Evolutionary conservation across 805 yeast species (phyloP), one percentile per base, ranked within the genome.

Genomic region (Suhomyces faveliae): DNA sequence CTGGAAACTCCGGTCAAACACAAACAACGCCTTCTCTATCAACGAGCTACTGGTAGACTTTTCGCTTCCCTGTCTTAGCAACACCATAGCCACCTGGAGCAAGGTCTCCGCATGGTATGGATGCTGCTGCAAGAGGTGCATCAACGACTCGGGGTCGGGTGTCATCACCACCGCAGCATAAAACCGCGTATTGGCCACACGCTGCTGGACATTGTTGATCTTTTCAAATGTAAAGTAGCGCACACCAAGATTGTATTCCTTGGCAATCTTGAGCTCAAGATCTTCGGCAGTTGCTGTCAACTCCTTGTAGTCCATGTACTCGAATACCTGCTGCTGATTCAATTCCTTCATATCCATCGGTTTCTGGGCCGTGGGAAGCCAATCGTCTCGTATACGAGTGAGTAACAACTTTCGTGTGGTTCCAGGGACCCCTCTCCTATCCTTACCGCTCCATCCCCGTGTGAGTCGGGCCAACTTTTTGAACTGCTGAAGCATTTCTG

Each of bases 361-460:
- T 51, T 82, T 84, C 47, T 76, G 73, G 22, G 77, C 67, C 0
- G 88, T 80, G 1, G 96, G 96, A 6, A 87, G 60, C 88, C 91
- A 88, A 60, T 87, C 91, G 50, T 86, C 90, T 60, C 86, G 78
- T 40, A 89, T 81, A 57, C 84, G 83, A 0, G 95, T 83, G 51
- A 89, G 69, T 10, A 78, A 70, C 42, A 89, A 67, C 55, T 86
- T 85, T 52, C 89, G 75, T 0, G 81, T 66, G 0, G 88, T 80
- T 22, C 92, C 92, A 0, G 96, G 96, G 2, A 87, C 79, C 5
- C 81, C 69, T 42, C 85, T 67, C 51, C 84, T 80, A 58, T 88
- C 95, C 52, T 80, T 78, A 0, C 96, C 96, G 40, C 89, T 86
- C 96, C 96, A 89, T 20, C 89, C 90, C 56, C 87, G 75, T 0